These are phyloP conservation scores for Hibiscus mutabilis DNA, from an alignment of 345 rosid genomes.

Conservation along the genomic window DNA sequence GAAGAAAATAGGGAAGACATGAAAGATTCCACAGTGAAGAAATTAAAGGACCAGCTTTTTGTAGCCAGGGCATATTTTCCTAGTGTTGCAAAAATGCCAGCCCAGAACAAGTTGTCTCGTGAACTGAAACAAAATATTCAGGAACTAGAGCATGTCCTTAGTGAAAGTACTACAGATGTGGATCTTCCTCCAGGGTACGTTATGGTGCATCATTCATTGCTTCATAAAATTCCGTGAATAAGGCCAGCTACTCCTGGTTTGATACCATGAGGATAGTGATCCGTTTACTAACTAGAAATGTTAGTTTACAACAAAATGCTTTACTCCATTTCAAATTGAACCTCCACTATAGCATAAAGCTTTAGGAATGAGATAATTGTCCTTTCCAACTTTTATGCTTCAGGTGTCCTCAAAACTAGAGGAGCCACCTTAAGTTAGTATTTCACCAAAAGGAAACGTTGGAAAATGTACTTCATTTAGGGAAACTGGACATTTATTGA, in stretches of 20 bases:
- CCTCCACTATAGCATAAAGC: background rate
- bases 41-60: slow-evolving; percentile 55
- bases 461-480: background rate
- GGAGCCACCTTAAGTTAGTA: background rate
- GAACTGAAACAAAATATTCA: slow-evolving; percentile 88
- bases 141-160: slow-evolving; percentile 29
- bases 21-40: slow-evolving; percentile 46
- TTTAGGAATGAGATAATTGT: background rate
- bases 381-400: background rate
- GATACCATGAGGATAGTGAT: background rate
- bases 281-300: background rate
- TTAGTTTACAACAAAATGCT: background rate
- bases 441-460: background rate
- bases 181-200: slow-evolving; percentile 89
- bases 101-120: slow-evolving; percentile 57
- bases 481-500: background rate
- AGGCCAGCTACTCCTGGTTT: background rate
- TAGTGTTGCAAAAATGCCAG: slow-evolving; percentile 82
- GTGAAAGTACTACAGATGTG: slow-evolving; percentile 9
- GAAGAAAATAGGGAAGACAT: slow-evolving; percentile 71
- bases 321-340: background rate
- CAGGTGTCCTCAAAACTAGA: background rate
- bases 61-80: slow-evolving; percentile 96
- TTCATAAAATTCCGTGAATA: slow-evolving; percentile 1
- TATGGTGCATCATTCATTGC: slow-evolving; percentile 5